Percentiles rank a stretch among this genome's conserved stretches.
Conservation (phyloP, 2,329 filamentous ascomycete species). For the Pseudocercospora eumusae region DNA sequence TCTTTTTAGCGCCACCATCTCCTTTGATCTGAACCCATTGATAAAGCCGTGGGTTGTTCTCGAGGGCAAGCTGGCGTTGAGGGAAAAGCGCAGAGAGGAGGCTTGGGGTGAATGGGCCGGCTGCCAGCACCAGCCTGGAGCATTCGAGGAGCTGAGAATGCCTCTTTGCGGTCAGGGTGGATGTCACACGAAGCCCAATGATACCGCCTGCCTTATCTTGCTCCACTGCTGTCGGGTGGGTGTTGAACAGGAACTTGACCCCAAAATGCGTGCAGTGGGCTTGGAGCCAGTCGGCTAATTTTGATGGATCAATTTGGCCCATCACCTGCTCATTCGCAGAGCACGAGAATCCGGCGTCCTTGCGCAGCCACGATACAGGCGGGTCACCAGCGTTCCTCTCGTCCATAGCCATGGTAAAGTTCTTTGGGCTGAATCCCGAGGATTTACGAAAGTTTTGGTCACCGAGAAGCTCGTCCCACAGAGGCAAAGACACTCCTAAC, state of each 20-base stretch:
- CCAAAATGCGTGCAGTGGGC: neutral
- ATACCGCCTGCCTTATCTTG: neutral
- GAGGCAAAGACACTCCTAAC: neutral
- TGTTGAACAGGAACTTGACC: constrained; percentile 3
- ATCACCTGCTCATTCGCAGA: neutral
- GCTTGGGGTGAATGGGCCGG: neutral
- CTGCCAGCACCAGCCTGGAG: constrained; percentile 1
- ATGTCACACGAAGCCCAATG: neutral
- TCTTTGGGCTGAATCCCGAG: neutral
- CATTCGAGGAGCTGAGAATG: neutral
- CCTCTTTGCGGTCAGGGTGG: neutral
- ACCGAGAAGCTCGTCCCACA: constrained; percentile 1
- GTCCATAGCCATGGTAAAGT: neutral
- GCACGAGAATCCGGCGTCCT: neutral
- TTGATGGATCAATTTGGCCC: neutral
- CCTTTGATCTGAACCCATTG: neutral
- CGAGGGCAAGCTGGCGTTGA: neutral
- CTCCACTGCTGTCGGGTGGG: neutral
- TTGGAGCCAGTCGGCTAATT: neutral
- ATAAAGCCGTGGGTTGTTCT: neutral
- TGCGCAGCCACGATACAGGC: neutral
- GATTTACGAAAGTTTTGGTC: neutral
- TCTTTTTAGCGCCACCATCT: neutral
- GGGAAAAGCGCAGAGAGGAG: neutral
- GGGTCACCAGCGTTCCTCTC: neutral